Evolutionary conservation across 306 rosid genomes (phyloP).

Genomic region (Ammopiptanthus mongolicus): DNA sequence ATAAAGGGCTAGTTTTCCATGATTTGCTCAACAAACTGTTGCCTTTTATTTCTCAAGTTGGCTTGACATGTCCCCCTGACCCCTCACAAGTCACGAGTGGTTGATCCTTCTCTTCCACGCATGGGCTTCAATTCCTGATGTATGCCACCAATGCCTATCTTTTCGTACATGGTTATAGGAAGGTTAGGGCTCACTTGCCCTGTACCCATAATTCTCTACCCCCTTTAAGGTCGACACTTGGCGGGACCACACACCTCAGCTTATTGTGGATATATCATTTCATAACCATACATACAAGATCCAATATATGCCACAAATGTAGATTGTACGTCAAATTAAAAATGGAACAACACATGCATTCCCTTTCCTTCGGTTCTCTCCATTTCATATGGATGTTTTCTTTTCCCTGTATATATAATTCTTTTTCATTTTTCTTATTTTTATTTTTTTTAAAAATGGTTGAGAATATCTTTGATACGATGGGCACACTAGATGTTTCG

Average conservation of each 20-base stretch:
- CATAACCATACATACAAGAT: neutral
- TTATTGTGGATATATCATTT: neutral
- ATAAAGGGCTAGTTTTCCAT: constrained; percentile 11
- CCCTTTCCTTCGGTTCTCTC: neutral
- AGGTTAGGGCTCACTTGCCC: constrained; percentile 29
- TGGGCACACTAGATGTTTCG: constrained; percentile 21
- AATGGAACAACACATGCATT: constrained; percentile 15
- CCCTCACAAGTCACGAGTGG: constrained; percentile 33
- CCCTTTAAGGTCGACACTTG: constrained; percentile 33
- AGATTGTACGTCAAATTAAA: neutral
- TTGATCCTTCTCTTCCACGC: constrained; percentile 25
- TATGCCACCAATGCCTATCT: constrained; percentile 19
- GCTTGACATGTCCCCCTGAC: constrained; percentile 43
- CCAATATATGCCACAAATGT: neutral
- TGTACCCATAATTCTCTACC: constrained; percentile 46
- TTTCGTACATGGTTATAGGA: constrained; percentile 7
- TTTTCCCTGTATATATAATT: neutral
- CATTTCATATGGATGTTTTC: neutral
- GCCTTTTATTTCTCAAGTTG: constrained; percentile 23
- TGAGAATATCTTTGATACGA: constrained; percentile 1
- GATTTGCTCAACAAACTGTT: constrained; percentile 21
- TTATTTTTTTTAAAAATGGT: neutral
- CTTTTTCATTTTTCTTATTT: neutral
- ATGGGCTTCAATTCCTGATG: constrained; percentile 29
- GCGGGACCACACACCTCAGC: constrained; percentile 28